These are phyloP conservation scores for Aplosporella prunicola DNA, from an alignment of 2,329 filamentous ascomycete species.

Conservation along the genomic window DNA sequence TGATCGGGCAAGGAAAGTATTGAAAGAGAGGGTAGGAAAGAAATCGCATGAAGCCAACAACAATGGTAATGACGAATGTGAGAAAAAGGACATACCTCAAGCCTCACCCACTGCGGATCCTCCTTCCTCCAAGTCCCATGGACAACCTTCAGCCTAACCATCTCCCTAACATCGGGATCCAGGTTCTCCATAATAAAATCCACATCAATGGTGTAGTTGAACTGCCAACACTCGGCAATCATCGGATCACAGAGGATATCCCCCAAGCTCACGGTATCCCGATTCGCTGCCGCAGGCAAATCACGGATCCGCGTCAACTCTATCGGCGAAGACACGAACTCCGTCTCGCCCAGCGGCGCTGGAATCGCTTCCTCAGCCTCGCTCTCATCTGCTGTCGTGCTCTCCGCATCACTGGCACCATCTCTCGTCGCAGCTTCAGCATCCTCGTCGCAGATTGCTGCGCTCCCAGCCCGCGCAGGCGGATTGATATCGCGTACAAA, in stretches of 20 bases:
- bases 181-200: constrained; percentile 53
- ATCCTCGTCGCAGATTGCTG: neutral
- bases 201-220: constrained; percentile 58
- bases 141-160: constrained; percentile 49
- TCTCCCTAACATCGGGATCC: constrained; percentile 44
- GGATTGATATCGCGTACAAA: no score
- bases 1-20: neutral
- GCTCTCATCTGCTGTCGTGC: neutral
- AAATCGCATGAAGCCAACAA: neutral
- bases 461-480: neutral
- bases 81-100: constrained; percentile 43
- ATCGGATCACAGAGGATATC: constrained; percentile 66
- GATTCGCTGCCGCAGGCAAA: constrained; percentile 51
- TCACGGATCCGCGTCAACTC: constrained; percentile 61
- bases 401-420: neutral
- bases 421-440: neutral
- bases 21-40: no score
- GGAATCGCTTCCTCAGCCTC: constrained; percentile 10
- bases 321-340: constrained; percentile 51
- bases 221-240: constrained; percentile 62
- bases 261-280: constrained; percentile 53
- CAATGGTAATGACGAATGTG: neutral
- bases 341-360: neutral
- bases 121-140: constrained; percentile 62
- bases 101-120: constrained; percentile 45